These are phyloP conservation scores for Heimioporus sp. DNA, from an alignment of 768 basidiomycete genomes.

Conservation along the genomic window DNA sequence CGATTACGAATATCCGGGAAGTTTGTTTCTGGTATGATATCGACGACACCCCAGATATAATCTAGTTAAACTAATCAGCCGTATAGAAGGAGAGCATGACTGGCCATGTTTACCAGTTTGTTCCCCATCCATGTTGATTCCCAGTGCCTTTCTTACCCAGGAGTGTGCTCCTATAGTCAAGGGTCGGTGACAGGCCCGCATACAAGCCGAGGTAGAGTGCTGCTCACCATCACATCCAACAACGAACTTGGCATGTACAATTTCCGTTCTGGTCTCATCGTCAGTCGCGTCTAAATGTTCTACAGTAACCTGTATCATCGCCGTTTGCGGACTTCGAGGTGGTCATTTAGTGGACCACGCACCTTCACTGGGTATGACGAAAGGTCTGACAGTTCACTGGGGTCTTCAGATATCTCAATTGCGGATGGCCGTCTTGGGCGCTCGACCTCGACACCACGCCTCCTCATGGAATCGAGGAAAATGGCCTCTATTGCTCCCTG, in stretches of 20 bases:
- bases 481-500: conserved; percentile 43
- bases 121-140: conserved; percentile 47
- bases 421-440: conserved; percentile 32
- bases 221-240: conserved; percentile 35
- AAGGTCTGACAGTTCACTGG: conserved; percentile 33
- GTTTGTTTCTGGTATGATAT: conserved; percentile 65
- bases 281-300: conserved; percentile 23
- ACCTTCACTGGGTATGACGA: conserved; percentile 34
- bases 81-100: not conserved
- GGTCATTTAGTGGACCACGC: not conserved
- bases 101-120: conserved; percentile 35
- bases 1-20: conserved; percentile 75
- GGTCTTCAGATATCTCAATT: conserved; percentile 35
- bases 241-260: conserved; percentile 34
- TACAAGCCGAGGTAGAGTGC: no score
- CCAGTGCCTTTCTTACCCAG: conserved; percentile 45
- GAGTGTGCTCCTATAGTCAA: conserved; percentile 39
- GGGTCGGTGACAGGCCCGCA: not conserved
- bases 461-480: conserved; percentile 40
- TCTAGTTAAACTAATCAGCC: conserved; percentile 38
- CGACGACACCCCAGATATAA: conserved; percentile 82
- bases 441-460: conserved; percentile 33
- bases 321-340: not conserved
- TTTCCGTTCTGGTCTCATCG: conserved; percentile 31
- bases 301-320: conserved; percentile 18